Evolutionary conservation across 495 filamentous ascomycete species (phyloP).

Genomic region (Xylaria nigripes): DNA sequence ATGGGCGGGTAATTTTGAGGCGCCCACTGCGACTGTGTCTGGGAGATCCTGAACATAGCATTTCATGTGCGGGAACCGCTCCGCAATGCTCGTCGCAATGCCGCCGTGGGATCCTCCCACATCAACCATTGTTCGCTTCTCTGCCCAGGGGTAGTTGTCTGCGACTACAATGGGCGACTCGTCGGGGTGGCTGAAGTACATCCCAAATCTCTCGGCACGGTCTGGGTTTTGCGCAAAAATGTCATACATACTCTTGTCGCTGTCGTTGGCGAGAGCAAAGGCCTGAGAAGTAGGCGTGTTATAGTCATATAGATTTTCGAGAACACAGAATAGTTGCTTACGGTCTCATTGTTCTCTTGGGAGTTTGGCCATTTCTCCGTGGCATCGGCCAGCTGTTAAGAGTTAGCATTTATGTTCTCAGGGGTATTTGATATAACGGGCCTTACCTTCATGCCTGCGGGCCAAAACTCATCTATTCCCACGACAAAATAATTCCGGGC

Average conservation of each 20-base stretch:
- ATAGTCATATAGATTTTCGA: background rate
- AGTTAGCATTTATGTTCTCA: background rate
- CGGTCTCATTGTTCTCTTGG: conserved; percentile 20
- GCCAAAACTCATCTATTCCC: conserved; percentile 20
- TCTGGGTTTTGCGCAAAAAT: conserved; percentile 12
- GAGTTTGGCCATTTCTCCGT: conserved; percentile 18
- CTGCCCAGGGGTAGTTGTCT: conserved; percentile 15
- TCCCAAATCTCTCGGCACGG: conserved; percentile 12
- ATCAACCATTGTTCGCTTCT: conserved; percentile 12
- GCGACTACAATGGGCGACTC: conserved; percentile 1
- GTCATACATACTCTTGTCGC: conserved; percentile 17
- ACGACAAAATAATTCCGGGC: conserved; percentile 11
- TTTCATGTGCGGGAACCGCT: conserved; percentile 16
- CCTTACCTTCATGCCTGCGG: conserved; percentile 13
- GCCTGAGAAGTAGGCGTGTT: conserved; percentile 2
- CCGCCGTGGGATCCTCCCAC: conserved; percentile 16
- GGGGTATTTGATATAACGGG: background rate
- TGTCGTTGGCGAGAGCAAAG: conserved; percentile 15
- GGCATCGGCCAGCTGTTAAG: conserved; percentile 18
- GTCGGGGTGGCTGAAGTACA: conserved; percentile 9
- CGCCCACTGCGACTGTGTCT: conserved; percentile 15
- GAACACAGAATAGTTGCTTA: background rate
- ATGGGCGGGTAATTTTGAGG: conserved; percentile 9
- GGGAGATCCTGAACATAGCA: conserved; percentile 29
- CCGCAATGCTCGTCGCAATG: conserved; percentile 12